Percentiles rank a stretch among this genome's conserved stretches.
phyloP scores from a whole-genome alignment of 1,284 basidiomycete genomes.

The Malassezia globosa region DNA sequence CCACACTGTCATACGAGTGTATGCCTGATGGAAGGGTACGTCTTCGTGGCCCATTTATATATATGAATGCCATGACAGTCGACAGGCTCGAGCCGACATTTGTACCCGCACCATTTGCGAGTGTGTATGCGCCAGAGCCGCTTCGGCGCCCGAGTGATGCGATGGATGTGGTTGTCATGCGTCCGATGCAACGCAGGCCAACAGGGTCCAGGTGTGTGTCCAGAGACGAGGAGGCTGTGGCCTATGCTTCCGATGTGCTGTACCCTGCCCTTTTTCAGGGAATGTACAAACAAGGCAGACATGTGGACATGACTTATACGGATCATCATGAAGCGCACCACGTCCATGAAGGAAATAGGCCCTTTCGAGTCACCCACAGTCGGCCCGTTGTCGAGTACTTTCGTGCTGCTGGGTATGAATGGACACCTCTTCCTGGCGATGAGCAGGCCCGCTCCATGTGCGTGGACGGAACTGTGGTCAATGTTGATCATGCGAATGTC shows the following conservation, averaged over 20 bases:
- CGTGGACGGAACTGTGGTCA: conserved; percentile 15
- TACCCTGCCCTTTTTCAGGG: conserved; percentile 19
- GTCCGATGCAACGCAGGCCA: conserved; percentile 51
- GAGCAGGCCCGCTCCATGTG: conserved; percentile 7
- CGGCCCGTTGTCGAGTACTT: conserved; percentile 65
- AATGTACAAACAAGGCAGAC: conserved; percentile 36
- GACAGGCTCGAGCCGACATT: conserved; percentile 73
- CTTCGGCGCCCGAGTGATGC: conserved; percentile 42
- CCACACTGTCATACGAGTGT: neutral
- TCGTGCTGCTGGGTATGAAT: conserved; percentile 68
- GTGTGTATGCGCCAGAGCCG: neutral
- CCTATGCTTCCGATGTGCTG: conserved; percentile 21
- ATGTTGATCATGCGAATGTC: no score
- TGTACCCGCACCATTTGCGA: conserved; percentile 58
- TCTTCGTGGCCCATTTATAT: conserved; percentile 61
- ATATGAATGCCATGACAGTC: conserved; percentile 68
- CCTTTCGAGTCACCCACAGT: no score
- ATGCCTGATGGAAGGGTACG: neutral
- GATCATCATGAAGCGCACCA: conserved; percentile 24
- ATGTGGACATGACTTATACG: conserved; percentile 25
- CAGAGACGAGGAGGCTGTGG: neutral
- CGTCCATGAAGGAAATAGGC: no score
- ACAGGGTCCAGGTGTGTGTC: no score
- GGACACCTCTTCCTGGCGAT: conserved; percentile 49
- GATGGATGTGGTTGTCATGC: conserved; percentile 70